A percentile compares a stretch with the other conserved stretches of the same genome.
phyloP scores from a whole-genome alignment of 2,329 filamentous ascomycete genomes.

The Scedosporium dehoogii region DNA sequence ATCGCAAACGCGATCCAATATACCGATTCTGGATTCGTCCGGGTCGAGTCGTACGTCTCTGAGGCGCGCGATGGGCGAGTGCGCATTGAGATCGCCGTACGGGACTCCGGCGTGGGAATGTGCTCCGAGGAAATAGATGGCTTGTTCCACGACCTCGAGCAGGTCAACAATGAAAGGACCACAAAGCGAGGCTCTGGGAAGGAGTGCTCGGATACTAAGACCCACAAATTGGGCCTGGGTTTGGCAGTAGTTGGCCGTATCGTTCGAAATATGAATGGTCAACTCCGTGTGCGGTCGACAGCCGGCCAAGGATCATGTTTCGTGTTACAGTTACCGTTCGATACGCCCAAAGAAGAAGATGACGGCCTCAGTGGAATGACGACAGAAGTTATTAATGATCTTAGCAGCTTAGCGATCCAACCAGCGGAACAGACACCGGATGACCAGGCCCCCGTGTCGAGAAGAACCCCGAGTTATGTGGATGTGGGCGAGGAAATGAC shows the following conservation, averaged over 20 bases:
- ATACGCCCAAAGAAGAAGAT: conserved; percentile 38
- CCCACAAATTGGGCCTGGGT: conserved; percentile 61
- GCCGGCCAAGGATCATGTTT: conserved; percentile 75
- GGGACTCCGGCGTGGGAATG: conserved; percentile 70
- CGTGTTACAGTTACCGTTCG: conserved; percentile 68
- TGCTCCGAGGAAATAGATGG: conserved; percentile 49
- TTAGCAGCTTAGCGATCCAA: neutral
- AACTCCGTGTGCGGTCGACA: conserved; percentile 75
- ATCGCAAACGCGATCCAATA: conserved; percentile 78
- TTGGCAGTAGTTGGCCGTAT: conserved; percentile 82
- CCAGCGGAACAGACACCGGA: neutral
- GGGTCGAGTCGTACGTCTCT: conserved; percentile 57
- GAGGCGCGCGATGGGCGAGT: conserved; percentile 43
- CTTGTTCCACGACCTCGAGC: conserved; percentile 48
- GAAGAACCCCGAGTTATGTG: neutral
- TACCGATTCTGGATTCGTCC: conserved; percentile 57
- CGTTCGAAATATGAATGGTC: conserved; percentile 83
- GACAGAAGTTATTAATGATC: neutral
- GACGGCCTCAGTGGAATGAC: conserved; percentile 6
- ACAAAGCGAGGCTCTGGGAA: conserved; percentile 18
- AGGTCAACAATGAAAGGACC: conserved; percentile 39
- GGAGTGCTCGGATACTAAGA: conserved; percentile 18
- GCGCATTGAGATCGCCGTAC: conserved; percentile 62
- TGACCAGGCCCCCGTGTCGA: neutral
- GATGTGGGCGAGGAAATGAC: neutral